phyloP scores from a whole-genome alignment of 768 basidiomycete genomes.

The Leucocoprinus sp. region DNA sequence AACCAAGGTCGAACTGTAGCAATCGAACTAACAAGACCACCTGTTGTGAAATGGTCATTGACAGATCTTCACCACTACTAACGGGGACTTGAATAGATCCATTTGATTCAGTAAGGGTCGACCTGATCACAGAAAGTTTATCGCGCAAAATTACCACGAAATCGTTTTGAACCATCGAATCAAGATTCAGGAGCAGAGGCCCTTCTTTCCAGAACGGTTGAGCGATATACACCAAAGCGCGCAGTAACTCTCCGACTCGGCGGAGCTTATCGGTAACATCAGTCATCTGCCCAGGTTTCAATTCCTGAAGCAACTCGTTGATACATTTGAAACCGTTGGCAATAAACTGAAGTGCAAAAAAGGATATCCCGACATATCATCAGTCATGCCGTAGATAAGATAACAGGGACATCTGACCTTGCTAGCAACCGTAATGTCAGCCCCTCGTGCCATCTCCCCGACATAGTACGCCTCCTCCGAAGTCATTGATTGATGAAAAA shows the following conservation, averaged over 20 bases:
- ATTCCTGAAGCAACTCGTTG: constrained; percentile 39
- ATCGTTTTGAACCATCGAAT: constrained; percentile 46
- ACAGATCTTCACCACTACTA: constrained; percentile 14
- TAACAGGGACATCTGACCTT: constrained; percentile 38
- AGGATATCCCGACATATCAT: constrained; percentile 4
- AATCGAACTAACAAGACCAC: constrained; percentile 56
- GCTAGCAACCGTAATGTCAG: constrained; percentile 53
- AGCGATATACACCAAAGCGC: constrained; percentile 60
- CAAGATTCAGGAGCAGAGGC: constrained; percentile 38
- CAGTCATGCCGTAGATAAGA: neutral
- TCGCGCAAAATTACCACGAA: constrained; percentile 43
- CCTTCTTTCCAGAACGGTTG: constrained; percentile 49
- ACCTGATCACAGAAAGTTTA: constrained; percentile 26
- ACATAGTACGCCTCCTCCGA: constrained; percentile 78
- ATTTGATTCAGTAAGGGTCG: constrained; percentile 23
- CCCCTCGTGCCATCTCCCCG: constrained; percentile 72
- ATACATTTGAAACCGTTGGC: constrained; percentile 67
- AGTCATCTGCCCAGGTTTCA: constrained; percentile 18
- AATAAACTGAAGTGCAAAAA: constrained; percentile 45
- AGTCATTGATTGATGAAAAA: constrained; percentile 68
- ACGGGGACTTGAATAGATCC: constrained; percentile 25
- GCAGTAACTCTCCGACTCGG: constrained; percentile 59
- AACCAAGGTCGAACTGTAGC: constrained; percentile 66
- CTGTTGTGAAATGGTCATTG: constrained; percentile 14
- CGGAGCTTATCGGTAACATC: constrained; percentile 34